phyloP scores from a whole-genome alignment of 371 early-diverging fungal species.

The Choanephora cucurbitarum region DNA sequence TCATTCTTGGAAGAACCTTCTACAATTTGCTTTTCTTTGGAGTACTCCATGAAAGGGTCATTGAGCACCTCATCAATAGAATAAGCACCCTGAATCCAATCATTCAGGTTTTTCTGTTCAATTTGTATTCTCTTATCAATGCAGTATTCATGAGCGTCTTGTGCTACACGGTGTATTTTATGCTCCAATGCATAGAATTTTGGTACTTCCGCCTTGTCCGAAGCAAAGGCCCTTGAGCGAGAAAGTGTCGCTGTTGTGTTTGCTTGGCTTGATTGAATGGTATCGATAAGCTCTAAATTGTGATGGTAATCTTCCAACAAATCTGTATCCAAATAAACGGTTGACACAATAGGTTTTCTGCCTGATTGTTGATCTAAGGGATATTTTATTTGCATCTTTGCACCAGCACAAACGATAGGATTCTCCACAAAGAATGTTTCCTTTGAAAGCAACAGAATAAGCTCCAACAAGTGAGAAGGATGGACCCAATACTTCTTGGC shows the following conservation, averaged over 20 bases:
- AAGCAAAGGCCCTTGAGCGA: too few species aligned
- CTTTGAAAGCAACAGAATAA: constrained; percentile 15
- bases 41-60: constrained; percentile 13
- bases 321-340: constrained; percentile 19
- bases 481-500: constrained; percentile 20
- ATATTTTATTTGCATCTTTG: constrained; percentile 12
- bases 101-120: too few species aligned
- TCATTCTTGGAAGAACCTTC: background rate
- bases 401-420: background rate
- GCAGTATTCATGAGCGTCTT: too few species aligned
- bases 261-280: constrained; percentile 11
- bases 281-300: too few species aligned
- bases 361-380: background rate
- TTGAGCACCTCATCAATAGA: background rate
- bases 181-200: too few species aligned
- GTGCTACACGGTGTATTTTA: too few species aligned
- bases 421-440: constrained; percentile 5
- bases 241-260: constrained; percentile 1
- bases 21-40: constrained; percentile 1
- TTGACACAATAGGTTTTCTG: constrained; percentile 8
- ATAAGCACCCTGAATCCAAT: background rate
- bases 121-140: too few species aligned
- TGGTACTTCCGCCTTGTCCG: too few species aligned
- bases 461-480: constrained; percentile 18
- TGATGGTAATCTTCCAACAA: constrained; percentile 2